Evolutionary conservation across 1,139 yeast species (phyloP), one percentile per base, ranked within the genome.

Genomic region (Kodamaea ohmeri): DNA sequence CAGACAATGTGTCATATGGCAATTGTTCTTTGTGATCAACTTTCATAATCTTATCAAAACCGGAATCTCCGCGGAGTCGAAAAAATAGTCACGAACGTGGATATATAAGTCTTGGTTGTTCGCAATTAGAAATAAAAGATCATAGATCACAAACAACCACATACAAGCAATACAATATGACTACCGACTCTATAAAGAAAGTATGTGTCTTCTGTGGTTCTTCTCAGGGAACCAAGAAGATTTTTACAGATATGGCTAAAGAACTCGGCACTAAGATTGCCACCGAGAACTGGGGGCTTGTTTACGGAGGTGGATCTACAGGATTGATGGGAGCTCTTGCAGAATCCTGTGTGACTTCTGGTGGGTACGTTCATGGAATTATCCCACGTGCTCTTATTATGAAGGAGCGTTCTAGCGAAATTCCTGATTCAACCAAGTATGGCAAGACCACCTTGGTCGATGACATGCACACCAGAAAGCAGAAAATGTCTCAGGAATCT

Each of bases 121-220:
- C n/a, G n/a, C n/a, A n/a, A n/a, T n/a, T n/a, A n/a, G n/a, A n/a
- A n/a, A n/a, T n/a, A n/a, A n/a, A n/a, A n/a, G n/a, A n/a, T n/a
- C 4, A 3, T 17, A 28, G 15, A 17, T 16, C 4, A 16, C 13
- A 14, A 21, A 8, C 6, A 21, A 31, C n/a, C n/a, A 20, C 12
- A 15, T 12, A 13, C 6, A 17, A 28, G 4, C 22, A 28, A 16
- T 5, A 16, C 8, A 30, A 6, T 20, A 46, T 47, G 49, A 47
- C 51, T 9, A 37, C 48, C 21, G 46, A 52, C 32, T 67, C 71
- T 17, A 50, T 44, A 13, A 78, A 76, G 52, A 69, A 74, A 14
- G 71, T 87, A 13, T 87, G 95, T 61, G 95, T 87, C 20, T 87
- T 85, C 55, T 88, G 96, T 56, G 96, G 96, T 18, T 84, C 95